Base-by-base conservation (phyloP, 306 rosid species). In the Castanea crenata region DNA sequence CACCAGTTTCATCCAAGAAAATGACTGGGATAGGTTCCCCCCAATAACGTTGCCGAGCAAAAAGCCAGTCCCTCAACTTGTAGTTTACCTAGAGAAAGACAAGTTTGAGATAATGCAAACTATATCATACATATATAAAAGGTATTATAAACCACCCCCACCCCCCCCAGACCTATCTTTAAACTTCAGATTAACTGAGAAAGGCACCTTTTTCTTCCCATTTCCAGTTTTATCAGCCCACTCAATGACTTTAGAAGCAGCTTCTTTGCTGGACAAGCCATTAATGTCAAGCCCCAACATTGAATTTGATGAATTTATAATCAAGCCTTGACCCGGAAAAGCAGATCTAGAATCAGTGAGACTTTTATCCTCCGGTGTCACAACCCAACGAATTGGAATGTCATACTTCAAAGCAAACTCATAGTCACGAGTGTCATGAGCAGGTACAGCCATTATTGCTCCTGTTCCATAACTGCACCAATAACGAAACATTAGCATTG, bases 31-130 rank as follows among this genome's bases (percentile, higher is more conserved):
- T 95, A 78, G 99, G 99, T 78, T 95, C 99, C 27, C 99, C 99
- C 99, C 99, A 95, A 86, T 95, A 95, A 15, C 99, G 94, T 82
- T 95, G 99, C 59, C 99, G 89, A 75, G 99, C 99, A 91, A 95
- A 95, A 77, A 95, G 99, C 99, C 99, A 92, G 82, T 95, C 99
- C 89, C 99, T 91, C 88, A 95, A 87, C 85, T 91, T 95, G 88
- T 82, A 92, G 84, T 95, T 95, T 81, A 95, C 97, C 99, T 95
- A 79, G 76, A 86, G 52, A 56, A 76, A 74, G 63, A 86, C 51
- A 69, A 55, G 14, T 76, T 72, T 58, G 72, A 67, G 49, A 71
- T 55, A 74, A 72, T 68, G 69, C 69, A 83, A 44, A 55, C 68
- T 35, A 79, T 55, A 76, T 51, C 76, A 78, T 75, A 49, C 46